A percentile compares a stretch with the other conserved stretches of the same genome.
phyloP scores from a whole-genome alignment of 2,329 filamentous ascomycete species.

The Venturiaceae sp. region DNA sequence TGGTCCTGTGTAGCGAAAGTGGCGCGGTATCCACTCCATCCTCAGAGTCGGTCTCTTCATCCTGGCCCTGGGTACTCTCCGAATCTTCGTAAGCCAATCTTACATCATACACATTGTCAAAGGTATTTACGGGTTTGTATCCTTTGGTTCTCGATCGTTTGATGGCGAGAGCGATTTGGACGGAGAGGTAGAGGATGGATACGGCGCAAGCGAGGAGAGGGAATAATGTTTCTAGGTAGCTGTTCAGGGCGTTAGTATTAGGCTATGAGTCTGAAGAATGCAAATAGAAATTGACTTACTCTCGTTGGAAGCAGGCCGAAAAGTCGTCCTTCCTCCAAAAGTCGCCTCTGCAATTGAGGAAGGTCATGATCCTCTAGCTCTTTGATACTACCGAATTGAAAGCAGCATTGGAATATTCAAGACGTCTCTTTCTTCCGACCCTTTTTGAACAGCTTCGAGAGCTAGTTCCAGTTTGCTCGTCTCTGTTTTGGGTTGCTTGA shows the following conservation, averaged over 20 bases:
- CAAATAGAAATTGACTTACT: constrained; percentile 43
- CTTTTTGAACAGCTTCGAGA: no score
- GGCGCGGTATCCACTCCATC: constrained; percentile 41
- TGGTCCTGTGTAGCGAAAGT: constrained; percentile 44
- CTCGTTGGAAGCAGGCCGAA: constrained; percentile 51
- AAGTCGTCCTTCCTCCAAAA: constrained; percentile 42
- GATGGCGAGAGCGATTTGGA: constrained; percentile 47
- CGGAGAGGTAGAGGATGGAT: constrained; percentile 58
- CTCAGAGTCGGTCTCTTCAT: constrained; percentile 44
- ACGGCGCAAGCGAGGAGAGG: constrained; percentile 61
- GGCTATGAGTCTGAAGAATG: not conserved
- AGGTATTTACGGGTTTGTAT: constrained; percentile 48
- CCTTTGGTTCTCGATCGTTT: constrained; percentile 42
- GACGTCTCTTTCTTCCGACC: no score
- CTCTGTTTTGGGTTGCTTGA: no score
- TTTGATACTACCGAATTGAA: not conserved
- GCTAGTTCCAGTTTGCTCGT: no score
- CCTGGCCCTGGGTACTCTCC: constrained; percentile 18
- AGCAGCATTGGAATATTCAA: not conserved
- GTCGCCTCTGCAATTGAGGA: not conserved
- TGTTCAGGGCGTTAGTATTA: constrained; percentile 24
- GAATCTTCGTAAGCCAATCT: constrained; percentile 21
- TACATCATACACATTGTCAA: constrained; percentile 24
- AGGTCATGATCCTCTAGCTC: not conserved
- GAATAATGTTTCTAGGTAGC: constrained; percentile 71